Base-by-base conservation (phyloP, 73 alveolate species). In the Blepharisma japonicum region DNA sequence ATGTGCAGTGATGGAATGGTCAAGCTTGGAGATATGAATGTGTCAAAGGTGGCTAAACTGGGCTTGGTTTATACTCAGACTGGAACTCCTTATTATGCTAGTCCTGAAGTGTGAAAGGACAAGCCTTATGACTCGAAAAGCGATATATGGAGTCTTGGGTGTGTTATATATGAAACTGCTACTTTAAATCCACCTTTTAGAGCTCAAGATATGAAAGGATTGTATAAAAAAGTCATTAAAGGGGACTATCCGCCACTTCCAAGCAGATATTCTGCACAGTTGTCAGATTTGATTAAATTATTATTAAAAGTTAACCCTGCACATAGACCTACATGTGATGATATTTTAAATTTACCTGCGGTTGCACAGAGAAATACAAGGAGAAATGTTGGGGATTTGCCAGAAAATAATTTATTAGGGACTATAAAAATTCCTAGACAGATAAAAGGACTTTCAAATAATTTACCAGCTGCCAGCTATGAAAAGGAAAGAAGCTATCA, bases 1-100 rank as follows among this genome's bases (percentile, higher is more conserved):
- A 87, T 95, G 20, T 77, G 87, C 0, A 83, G 68, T 74, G 87
- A 86, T 11, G 55, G 71, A 8, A 67, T 78, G 56, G 87, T 86
- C 6, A 86, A 86, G 27, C 21, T 14, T 51, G 99, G 99, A 25
- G 99, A 96, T 77, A 81, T 96, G 67, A 98, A 98, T 42, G 99
- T 96, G 23, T 92, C 98, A 7, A 96, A 94, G 76, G 88, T 93
- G 45, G 96, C 86, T 18, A 68, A 91, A 46, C 82, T 89, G 48
- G 90, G 94, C n/a, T 68, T 90, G 42, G 68, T 77, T 9, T 82
- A 89, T 67, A 89, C 96, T 11, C 72, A 92, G 45, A 96, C 90
- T 18, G 98, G 98, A 6, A 93, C 98, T 0, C 95, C 98, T 0
- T 68, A 89, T 6, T 93, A 93, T 83, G 55, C 90, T 39, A 88